A percentile compares a stretch with the other conserved stretches of the same genome.
These are phyloP conservation scores for Selenicereus undatus DNA, from an alignment of 148 eudicot genomes.

Conservation along the genomic window DNA sequence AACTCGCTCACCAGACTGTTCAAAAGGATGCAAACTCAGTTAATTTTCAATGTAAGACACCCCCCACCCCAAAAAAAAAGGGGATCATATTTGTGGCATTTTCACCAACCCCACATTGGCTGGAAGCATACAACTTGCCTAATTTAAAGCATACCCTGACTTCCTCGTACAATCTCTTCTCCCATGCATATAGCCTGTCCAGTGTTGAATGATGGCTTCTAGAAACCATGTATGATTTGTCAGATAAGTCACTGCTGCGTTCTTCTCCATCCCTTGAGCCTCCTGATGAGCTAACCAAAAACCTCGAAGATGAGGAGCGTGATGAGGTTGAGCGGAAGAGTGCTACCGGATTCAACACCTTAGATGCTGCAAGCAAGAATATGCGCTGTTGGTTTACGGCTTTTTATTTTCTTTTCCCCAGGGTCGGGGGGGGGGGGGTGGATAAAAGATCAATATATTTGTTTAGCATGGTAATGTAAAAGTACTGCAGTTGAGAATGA, in stretches of 20 bases:
- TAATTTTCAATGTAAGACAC: background rate
- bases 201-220: conserved; percentile 86
- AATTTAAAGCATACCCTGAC: conserved; percentile 68
- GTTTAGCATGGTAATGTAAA: background rate
- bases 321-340: conserved; percentile 83
- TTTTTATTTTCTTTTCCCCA: too few relatives aligned
- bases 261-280: conserved; percentile 63
- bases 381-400: background rate
- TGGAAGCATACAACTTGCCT: background rate
- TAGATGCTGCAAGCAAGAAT: conserved; percentile 50
- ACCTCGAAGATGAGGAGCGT: conserved; percentile 83
- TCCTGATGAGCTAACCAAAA: conserved; percentile 46
- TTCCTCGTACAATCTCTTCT: conserved; percentile 93
- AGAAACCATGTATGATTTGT: conserved; percentile 58
- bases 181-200: conserved; percentile 87
- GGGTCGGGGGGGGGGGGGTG: too few relatives aligned
- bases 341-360: conserved; percentile 91
- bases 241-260: conserved; percentile 68
- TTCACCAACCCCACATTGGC: background rate
- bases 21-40: conserved; percentile 7
- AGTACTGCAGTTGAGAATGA: background rate
- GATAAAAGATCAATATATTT: too few relatives aligned
- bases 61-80: background rate
- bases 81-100: background rate
- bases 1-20: conserved; percentile 77